Evolutionary conservation across 495 filamentous ascomycete genomes (phyloP).

Genomic region (Parathielavia appendiculata): DNA sequence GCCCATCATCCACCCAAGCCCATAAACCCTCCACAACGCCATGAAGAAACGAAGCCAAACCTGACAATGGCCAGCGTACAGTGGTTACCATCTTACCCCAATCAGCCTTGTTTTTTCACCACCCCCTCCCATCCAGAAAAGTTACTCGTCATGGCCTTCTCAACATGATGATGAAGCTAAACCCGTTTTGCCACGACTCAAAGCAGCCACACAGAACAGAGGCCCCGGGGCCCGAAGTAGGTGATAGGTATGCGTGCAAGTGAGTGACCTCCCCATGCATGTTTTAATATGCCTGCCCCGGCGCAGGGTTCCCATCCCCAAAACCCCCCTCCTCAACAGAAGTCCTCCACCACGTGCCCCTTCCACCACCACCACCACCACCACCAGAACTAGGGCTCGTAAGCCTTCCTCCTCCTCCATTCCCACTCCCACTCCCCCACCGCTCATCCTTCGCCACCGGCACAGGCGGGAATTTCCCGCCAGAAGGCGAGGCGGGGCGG

Average conservation of each 20-base stretch:
- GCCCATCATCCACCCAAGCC: neutral
- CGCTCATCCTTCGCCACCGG: neutral
- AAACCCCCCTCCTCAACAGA: neutral
- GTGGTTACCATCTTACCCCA: neutral
- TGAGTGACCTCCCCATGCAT: too few relatives aligned
- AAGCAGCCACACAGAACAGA: too few relatives aligned
- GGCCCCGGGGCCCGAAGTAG: too few relatives aligned
- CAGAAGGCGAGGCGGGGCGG: neutral
- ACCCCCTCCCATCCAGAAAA: neutral
- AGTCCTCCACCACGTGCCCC: neutral
- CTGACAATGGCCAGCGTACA: too few relatives aligned
- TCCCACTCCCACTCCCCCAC: neutral
- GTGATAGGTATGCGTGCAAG: too few relatives aligned
- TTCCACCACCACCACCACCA: neutral
- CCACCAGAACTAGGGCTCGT: neutral
- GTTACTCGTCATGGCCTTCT: neutral
- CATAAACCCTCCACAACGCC: neutral
- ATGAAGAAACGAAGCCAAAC: neutral
- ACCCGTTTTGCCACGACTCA: too few relatives aligned
- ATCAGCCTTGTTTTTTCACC: neutral
- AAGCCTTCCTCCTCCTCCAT: neutral
- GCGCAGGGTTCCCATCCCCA: conserved; percentile 8
- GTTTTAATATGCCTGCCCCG: conserved; percentile 19
- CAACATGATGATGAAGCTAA: too few relatives aligned
- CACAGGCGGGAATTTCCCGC: neutral